Base-by-base conservation (phyloP, 2,329 filamentous ascomycete genomes). In the Alternaria brassicicola region DNA sequence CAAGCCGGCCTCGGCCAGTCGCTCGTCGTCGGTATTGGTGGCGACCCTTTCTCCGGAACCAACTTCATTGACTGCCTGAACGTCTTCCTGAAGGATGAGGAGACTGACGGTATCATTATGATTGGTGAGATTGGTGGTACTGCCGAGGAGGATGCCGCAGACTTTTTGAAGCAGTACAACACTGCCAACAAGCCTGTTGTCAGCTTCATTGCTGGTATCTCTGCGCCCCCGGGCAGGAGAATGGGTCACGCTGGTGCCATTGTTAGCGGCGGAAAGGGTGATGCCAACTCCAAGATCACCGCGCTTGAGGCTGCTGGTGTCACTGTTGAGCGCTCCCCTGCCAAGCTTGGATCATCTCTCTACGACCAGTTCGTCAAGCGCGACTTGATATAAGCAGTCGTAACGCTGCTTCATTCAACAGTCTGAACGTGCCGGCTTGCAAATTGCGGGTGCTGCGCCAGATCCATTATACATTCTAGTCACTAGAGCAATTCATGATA, bases 71-170 rank as follows among this genome's bases (percentile, higher is more conserved):
- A 99, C 87, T 97, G 94, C 86, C 86, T 99, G 72, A 91, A 92
- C 78, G 92, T 98, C 78, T 99, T 99, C 88, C 88, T 97, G 73
- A 85, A 96, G 80, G 95, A 99, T 80, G 86, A 90, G 79, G 92
- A 97, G 84, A 99, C 95, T 36, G 95, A 99, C 78, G 95, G 95
- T 78, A 97, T 99, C 83, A 97, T 99, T 84, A 97, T 99, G 95
- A 98, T 99, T 79, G 95, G 95, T 78, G 95, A 98, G 85, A 98
- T 99, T 78, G 95, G 95, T 81, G 95, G 95, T 65, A 92, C 91
- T 61, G 95, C 95, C 59, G 95, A 99, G 84, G 95, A 99, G 84
- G 95, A 99, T 74, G 95, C 95, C 36, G 94, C 95, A 74, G 95
- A 98, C 74, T 99, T 96, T 86, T 83, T 98, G 78, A 92, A 91